Percentiles rank a stretch among this genome's conserved stretches.
phyloP scores from a whole-genome alignment of 441 rosid species.

The Gossypium gossypioides region DNA sequence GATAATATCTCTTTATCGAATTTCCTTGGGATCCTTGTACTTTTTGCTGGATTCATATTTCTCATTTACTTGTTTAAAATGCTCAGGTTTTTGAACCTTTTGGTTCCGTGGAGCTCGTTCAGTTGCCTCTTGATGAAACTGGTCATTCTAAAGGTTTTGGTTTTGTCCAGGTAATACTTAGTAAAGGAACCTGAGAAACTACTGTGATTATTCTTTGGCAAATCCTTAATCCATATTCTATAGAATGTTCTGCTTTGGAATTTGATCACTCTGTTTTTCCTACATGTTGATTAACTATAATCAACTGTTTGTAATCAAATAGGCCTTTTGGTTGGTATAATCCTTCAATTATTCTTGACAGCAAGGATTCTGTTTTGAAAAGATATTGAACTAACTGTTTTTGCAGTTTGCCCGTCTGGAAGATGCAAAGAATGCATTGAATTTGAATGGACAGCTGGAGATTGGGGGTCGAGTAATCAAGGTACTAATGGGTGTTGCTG shows the following conservation, averaged over 20 bases:
- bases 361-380: neutral
- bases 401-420: conserved; percentile 88
- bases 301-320: neutral
- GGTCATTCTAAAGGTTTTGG: conserved; percentile 95
- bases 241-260: neutral
- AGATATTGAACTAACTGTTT: neutral
- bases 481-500: conserved; percentile 29
- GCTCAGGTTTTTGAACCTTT: conserved; percentile 87
- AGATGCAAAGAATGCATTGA: conserved; percentile 85
- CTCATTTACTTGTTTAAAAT: conserved; percentile 13
- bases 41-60: neutral
- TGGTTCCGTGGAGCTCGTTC: conserved; percentile 93
- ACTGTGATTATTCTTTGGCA: neutral
- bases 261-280: neutral
- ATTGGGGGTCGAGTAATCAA: conserved; percentile 85
- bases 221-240: neutral
- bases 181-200: neutral
- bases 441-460: conserved; percentile 83
- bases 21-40: neutral
- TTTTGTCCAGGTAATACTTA: conserved; percentile 64
- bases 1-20: neutral
- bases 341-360: neutral
- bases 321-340: neutral
- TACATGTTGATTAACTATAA: neutral
- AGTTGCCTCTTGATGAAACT: conserved; percentile 79